Conservation (phyloP, 108 stramenopile genomes). For the Pinguiococcus pyrenoidosus region DNA sequence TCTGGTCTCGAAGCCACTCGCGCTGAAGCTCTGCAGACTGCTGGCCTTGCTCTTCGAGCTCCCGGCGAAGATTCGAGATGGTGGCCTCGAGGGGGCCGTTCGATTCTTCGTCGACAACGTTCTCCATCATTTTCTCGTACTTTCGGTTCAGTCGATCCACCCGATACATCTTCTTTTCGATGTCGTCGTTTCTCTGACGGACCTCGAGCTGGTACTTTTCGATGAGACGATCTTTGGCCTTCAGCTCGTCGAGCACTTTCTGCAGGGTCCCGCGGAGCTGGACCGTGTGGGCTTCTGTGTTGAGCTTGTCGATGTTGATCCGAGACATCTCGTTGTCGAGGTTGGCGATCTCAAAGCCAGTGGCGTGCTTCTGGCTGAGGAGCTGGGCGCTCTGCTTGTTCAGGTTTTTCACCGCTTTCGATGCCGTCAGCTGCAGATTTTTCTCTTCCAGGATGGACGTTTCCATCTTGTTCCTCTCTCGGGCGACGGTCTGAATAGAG, state of each 20-base stretch:
- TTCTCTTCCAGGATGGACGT: conserved; percentile 18
- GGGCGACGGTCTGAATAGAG: conserved; percentile 48
- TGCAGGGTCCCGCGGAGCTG: conserved; percentile 48
- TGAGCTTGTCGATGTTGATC: conserved; percentile 50
- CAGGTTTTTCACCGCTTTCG: conserved; percentile 52
- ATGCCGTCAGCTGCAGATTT: conserved; percentile 45
- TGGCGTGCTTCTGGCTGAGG: conserved; percentile 36
- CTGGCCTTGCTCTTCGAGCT: conserved; percentile 31
- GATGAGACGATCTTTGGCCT: conserved; percentile 40
- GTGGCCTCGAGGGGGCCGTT: conserved; percentile 61
- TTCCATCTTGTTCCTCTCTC: conserved; percentile 51
- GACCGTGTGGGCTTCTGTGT: conserved; percentile 48
- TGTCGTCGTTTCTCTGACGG: conserved; percentile 61
- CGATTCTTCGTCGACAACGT: conserved; percentile 45
- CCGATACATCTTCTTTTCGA: conserved; percentile 52
- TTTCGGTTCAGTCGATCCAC: conserved; percentile 61
- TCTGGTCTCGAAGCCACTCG: conserved; percentile 53
- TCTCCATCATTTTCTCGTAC: conserved; percentile 54
- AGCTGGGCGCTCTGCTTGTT: conserved; percentile 34
- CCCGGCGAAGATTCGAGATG: conserved; percentile 51
- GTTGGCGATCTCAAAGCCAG: neutral
- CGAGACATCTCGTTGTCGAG: conserved; percentile 55
- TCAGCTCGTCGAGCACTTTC: conserved; percentile 26
- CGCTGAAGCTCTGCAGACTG: conserved; percentile 39
- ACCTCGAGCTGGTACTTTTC: conserved; percentile 57